Conservation (phyloP, 2,329 filamentous ascomycete species). For the Hirsutella rhossiliensis region DNA sequence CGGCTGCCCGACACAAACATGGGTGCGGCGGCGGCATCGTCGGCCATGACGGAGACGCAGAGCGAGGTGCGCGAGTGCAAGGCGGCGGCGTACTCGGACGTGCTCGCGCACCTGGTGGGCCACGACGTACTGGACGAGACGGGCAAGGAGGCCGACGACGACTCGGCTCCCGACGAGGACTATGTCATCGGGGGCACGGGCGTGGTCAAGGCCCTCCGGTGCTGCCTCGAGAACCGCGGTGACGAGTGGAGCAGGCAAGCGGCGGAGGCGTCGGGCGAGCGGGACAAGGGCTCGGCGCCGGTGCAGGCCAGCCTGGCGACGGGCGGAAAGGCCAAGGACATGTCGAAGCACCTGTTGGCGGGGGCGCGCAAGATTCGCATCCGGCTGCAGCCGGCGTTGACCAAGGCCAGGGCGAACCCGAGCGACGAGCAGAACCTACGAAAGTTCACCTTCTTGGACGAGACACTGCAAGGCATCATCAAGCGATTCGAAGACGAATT, state of each 20-base stretch:
- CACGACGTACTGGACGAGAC: conserved; percentile 40
- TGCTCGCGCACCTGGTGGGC: conserved; percentile 78
- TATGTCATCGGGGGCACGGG: conserved; percentile 95
- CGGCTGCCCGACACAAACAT: conserved; percentile 57
- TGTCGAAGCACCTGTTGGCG: conserved; percentile 80
- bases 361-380: conserved; percentile 81
- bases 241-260: conserved; percentile 46
- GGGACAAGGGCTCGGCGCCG: conserved; percentile 20
- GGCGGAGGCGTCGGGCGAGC: conserved; percentile 39
- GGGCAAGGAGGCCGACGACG: conserved; percentile 46
- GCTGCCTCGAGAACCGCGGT: conserved; percentile 70
- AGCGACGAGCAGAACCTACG: conserved; percentile 68
- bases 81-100: conserved; percentile 51
- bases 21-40: conserved; percentile 30
- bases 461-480: conserved; percentile 83
- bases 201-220: conserved; percentile 85
- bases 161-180: conserved; percentile 73
- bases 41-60: conserved; percentile 27
- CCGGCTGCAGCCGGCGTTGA: conserved; percentile 71
- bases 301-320: conserved; percentile 26
- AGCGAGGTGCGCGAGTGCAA: conserved; percentile 15
- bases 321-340: conserved; percentile 65
- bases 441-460: conserved; percentile 76
- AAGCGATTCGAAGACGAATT: conserved; percentile 94
- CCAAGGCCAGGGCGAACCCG: conserved; percentile 55